phyloP scores from a whole-genome alignment of 257 asterid species.

The Penstemon davidsonii region DNA sequence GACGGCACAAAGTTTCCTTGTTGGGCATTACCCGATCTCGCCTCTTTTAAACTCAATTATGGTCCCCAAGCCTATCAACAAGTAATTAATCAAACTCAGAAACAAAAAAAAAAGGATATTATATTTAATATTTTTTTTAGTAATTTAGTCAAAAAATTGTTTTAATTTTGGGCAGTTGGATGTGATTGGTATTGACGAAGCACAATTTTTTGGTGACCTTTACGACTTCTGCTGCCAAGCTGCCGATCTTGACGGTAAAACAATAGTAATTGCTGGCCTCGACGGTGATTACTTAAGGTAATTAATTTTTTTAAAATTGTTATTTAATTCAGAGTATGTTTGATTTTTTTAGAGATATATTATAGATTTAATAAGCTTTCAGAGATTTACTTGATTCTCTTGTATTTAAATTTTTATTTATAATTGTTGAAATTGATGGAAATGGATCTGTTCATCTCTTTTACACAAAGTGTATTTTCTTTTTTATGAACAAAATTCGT shows the following conservation, averaged over 20 bases:
- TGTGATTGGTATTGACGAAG: conserved; percentile 90
- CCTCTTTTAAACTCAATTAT: conserved; percentile 50
- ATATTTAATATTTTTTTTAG: too few relatives aligned
- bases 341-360: too few relatives aligned
- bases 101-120: too few relatives aligned
- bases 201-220: conserved; percentile 82
- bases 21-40: conserved; percentile 63
- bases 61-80: conserved; percentile 56
- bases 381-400: too few relatives aligned
- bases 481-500: too few relatives aligned
- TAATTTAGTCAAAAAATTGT: neutral
- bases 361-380: too few relatives aligned
- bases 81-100: conserved; percentile 30
- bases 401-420: neutral
- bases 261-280: conserved; percentile 75
- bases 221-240: conserved; percentile 78
- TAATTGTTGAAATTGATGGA: neutral
- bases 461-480: too few relatives aligned
- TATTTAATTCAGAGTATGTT: too few relatives aligned
- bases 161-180: conserved; percentile 52
- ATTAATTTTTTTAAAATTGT: too few relatives aligned
- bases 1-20: conserved; percentile 76
- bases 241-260: conserved; percentile 78
- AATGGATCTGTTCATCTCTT: too few relatives aligned
- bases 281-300: conserved; percentile 90